A percentile compares a stretch with the other conserved stretches of the same genome.
These are phyloP conservation scores for Sanghuangporus baumii DNA, from an alignment of 1,284 basidiomycete species.

Conservation along the genomic window DNA sequence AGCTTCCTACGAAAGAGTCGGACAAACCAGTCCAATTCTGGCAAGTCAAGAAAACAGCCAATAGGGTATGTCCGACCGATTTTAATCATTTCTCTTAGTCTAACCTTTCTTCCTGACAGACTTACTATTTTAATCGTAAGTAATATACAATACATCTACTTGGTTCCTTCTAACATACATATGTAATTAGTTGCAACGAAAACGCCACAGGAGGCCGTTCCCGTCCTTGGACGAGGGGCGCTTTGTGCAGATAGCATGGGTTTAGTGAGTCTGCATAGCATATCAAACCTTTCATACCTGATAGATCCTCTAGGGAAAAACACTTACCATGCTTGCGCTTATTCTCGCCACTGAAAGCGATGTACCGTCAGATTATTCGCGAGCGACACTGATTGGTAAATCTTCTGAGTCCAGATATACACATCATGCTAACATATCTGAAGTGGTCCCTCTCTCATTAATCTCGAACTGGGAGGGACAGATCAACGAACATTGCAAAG, in stretches of 20 bases:
- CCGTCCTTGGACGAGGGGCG: constrained; percentile 74
- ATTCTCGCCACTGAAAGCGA: constrained; percentile 72
- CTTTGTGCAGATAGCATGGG: constrained; percentile 91
- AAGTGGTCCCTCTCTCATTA: constrained; percentile 84
- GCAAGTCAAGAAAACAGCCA: constrained; percentile 54
- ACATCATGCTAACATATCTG: constrained; percentile 1
- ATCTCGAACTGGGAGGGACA: constrained; percentile 92
- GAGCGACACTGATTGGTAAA: constrained; percentile 71
- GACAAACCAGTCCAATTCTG: constrained; percentile 87
- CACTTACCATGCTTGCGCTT: constrained; percentile 74
- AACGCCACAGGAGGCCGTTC: constrained; percentile 61
- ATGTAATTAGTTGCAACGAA: constrained; percentile 66
- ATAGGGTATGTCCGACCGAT: constrained; percentile 38
- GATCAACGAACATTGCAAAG: constrained; percentile 68
- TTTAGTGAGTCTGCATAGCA: constrained; percentile 29
- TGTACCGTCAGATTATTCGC: constrained; percentile 47
- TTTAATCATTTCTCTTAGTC: not conserved
- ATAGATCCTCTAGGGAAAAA: constrained; percentile 62
- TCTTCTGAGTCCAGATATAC: not conserved
- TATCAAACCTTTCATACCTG: not conserved
- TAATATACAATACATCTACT: constrained; percentile 8
- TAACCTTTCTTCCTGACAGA: constrained; percentile 28
- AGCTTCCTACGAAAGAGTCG: constrained; percentile 53
- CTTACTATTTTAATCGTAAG: constrained; percentile 65
- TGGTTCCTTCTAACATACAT: constrained; percentile 15